Conservation (phyloP, 1,139 yeast species). For the Geotrichum citri-aurantii region DNA sequence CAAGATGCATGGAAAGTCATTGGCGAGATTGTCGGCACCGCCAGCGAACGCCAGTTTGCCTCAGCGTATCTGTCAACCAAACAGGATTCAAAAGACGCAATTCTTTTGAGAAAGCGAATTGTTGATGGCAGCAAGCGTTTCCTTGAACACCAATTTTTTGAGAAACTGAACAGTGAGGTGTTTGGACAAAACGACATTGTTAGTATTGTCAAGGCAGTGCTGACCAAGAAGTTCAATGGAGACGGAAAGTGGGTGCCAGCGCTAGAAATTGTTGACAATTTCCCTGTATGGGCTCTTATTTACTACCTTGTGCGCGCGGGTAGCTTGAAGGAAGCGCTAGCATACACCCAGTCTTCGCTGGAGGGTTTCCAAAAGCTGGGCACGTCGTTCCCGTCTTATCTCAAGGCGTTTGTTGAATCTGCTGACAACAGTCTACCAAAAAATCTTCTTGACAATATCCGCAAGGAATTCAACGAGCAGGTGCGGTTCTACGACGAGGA, state of each 20-base stretch:
- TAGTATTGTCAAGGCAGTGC: constrained; percentile 66
- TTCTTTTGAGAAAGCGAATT: constrained; percentile 45
- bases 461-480: constrained; percentile 78
- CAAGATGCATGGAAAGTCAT: constrained; percentile 38
- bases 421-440: constrained; percentile 52
- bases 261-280: constrained; percentile 63
- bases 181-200: constrained; percentile 58
- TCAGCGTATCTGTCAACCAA: constrained; percentile 30
- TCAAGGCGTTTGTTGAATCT: constrained; percentile 64
- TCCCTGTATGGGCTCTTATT: constrained; percentile 88
- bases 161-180: constrained; percentile 66
- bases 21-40: constrained; percentile 29
- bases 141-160: constrained; percentile 72
- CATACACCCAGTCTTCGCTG: constrained; percentile 48
- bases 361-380: constrained; percentile 73
- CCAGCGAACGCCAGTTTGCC: constrained; percentile 47
- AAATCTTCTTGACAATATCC: constrained; percentile 67
- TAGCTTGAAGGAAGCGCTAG: constrained; percentile 67
- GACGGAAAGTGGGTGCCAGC: constrained; percentile 49
- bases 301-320: constrained; percentile 86
- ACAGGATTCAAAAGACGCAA: constrained; percentile 26
- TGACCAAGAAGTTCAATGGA: constrained; percentile 39
- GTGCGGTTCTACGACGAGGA: constrained; percentile 59
- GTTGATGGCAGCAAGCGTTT: constrained; percentile 53
- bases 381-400: constrained; percentile 72